Evolutionary conservation across 2,329 filamentous ascomycete genomes (phyloP).

Genomic region (Microcyclosporella mali): DNA sequence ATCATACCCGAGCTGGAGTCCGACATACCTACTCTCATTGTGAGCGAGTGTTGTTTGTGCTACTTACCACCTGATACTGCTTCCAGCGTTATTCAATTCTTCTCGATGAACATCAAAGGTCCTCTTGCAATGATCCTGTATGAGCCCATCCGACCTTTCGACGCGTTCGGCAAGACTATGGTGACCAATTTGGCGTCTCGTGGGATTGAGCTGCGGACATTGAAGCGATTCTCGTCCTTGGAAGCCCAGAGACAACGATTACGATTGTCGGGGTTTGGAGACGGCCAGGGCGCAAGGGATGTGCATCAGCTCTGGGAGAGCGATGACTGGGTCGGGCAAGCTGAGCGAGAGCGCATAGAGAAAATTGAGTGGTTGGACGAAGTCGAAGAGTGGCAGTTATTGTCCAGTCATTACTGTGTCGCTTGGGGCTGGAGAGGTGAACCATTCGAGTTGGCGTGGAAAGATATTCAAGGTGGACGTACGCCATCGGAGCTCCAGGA

Average conservation of each 20-base stretch:
- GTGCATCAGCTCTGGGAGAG: conserved; percentile 60
- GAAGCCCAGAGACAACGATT: conserved; percentile 64
- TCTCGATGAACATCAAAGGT: conserved; percentile 34
- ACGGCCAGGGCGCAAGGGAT: conserved; percentile 52
- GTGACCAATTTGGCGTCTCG: conserved; percentile 77
- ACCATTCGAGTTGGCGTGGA: conserved; percentile 21
- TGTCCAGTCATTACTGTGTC: conserved; percentile 84
- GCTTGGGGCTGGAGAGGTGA: conserved; percentile 72
- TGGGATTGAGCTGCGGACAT: conserved; percentile 76
- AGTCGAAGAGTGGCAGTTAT: conserved; percentile 83
- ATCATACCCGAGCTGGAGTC: conserved; percentile 42
- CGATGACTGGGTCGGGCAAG: conserved; percentile 62
- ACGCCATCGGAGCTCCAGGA: conserved; percentile 15
- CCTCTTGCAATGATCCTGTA: conserved; percentile 66
- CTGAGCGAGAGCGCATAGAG: conserved; percentile 75
- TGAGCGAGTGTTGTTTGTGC: conserved; percentile 94
- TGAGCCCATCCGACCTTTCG: conserved; percentile 77
- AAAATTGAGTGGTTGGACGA: conserved; percentile 84
- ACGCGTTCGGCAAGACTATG: conserved; percentile 89
- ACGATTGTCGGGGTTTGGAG: conserved; percentile 57
- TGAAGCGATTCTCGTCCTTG: conserved; percentile 65
- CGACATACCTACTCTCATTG: conserved; percentile 68
- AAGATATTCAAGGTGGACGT: conserved; percentile 15
- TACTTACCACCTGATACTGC: conserved; percentile 68
- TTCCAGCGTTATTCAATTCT: conserved; percentile 37